Conservation (phyloP, 2,329 filamentous ascomycete species). For the Fusarium liriodendri region DNA sequence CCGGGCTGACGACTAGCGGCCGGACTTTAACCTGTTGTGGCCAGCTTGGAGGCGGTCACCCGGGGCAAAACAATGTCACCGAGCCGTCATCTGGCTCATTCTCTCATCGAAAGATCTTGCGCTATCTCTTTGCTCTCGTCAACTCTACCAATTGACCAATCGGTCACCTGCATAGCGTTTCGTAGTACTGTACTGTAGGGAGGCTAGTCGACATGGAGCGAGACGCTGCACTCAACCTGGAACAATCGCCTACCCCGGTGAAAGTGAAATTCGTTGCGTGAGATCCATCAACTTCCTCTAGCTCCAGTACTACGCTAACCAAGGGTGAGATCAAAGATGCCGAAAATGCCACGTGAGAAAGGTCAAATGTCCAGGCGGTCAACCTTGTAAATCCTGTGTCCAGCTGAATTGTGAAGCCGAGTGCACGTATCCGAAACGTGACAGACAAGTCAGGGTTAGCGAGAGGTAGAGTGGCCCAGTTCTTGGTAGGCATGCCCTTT, state of each 20-base stretch:
- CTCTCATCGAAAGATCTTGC: background rate
- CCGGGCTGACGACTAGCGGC: background rate
- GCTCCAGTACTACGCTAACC: background rate
- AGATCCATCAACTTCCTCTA: background rate
- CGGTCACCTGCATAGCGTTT: background rate
- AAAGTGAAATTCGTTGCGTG: background rate
- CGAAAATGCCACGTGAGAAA: background rate
- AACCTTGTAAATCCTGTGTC: background rate
- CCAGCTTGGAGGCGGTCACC: background rate
- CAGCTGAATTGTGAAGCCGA: background rate
- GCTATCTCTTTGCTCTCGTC: background rate
- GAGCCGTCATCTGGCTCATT: background rate
- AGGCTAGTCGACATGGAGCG: background rate
- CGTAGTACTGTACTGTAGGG: background rate
- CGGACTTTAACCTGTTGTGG: background rate
- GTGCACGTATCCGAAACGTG: background rate
- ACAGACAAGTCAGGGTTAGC: background rate
- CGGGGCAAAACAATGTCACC: background rate
- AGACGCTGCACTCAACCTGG: background rate
- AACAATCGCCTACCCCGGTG: background rate
- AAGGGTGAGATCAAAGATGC: background rate
- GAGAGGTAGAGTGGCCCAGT: background rate
- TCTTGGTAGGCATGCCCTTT: background rate
- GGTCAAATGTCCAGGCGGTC: background rate
- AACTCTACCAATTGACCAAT: background rate